Evolutionary conservation across 768 basidiomycete genomes (phyloP).

Genomic region (Plicaturopsis crispa): DNA sequence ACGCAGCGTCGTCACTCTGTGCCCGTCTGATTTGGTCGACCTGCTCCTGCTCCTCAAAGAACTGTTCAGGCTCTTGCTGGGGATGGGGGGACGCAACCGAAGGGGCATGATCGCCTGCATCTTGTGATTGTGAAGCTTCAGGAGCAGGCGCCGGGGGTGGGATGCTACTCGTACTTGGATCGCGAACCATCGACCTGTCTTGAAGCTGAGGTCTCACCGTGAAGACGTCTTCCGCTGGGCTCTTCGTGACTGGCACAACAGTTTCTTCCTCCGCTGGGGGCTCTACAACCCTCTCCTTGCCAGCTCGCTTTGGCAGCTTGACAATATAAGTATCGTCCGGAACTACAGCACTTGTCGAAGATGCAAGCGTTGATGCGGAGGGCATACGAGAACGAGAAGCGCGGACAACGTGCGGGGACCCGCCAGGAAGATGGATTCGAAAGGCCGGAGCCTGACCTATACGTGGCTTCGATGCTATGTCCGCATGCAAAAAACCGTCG

Average conservation of each 20-base stretch:
- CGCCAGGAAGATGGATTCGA: slow-evolving; percentile 59
- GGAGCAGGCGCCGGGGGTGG: slow-evolving; percentile 17
- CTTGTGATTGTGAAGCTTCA: slow-evolving; percentile 19
- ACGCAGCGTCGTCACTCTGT: slow-evolving; percentile 41
- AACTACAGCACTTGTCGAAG: slow-evolving; percentile 14
- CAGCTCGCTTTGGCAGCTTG: slow-evolving; percentile 40
- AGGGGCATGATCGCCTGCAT: slow-evolving; percentile 23
- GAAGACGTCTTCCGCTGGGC: slow-evolving; percentile 47
- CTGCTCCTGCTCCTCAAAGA: slow-evolving; percentile 24
- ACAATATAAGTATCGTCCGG: slow-evolving; percentile 43
- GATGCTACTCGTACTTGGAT: too few species aligned
- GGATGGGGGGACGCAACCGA: too few species aligned
- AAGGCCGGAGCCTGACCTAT: slow-evolving; percentile 44
- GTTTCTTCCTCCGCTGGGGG: slow-evolving; percentile 13
- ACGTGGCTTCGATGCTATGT: slow-evolving; percentile 51
- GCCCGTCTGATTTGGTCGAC: slow-evolving; percentile 29
- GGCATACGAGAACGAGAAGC: slow-evolving; percentile 12
- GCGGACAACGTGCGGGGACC: slow-evolving; percentile 34
- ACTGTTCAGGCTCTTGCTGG: slow-evolving; percentile 31
- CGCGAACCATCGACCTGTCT: too few species aligned
- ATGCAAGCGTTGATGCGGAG: slow-evolving; percentile 8
- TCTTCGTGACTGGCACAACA: slow-evolving; percentile 24
- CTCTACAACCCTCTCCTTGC: slow-evolving; percentile 26
- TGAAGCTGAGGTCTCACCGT: slow-evolving; percentile 46
- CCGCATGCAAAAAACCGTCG: slow-evolving; percentile 66